These are phyloP conservation scores for Babesia caballi DNA, from an alignment of 169 alveolate species.

Conservation along the genomic window DNA sequence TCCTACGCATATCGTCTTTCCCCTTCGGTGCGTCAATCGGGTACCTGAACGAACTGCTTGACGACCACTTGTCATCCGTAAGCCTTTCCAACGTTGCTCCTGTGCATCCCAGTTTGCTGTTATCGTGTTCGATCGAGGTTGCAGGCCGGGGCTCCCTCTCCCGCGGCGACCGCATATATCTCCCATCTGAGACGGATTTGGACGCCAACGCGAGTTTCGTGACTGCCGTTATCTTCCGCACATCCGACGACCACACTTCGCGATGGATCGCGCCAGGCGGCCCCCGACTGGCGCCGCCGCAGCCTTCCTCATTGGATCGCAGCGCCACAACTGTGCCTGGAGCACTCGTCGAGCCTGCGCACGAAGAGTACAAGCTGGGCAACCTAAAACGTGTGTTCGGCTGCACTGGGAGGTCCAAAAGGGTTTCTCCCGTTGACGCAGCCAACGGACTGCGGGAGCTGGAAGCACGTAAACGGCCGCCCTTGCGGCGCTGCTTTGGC, in stretches of 20 bases:
- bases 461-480: constrained; percentile 2
- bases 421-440: constrained; percentile 1
- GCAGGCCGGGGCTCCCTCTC: constrained; percentile 14
- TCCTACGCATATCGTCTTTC: not conserved
- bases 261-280: not conserved
- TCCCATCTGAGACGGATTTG: constrained; percentile 7
- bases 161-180: constrained; percentile 1
- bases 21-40: not conserved
- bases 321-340: too few relatives aligned
- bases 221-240: not conserved
- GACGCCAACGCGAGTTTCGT: not conserved
- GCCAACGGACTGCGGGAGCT: constrained; percentile 6
- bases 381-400: constrained; percentile 30
- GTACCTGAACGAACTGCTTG: not conserved
- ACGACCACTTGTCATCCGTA: not conserved
- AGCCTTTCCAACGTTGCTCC: too few relatives aligned
- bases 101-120: not conserved
- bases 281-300: not conserved
- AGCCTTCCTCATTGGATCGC: too few relatives aligned
- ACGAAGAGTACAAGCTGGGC: constrained; percentile 38
- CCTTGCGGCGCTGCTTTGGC: constrained; percentile 34
- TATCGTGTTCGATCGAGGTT: constrained; percentile 11
- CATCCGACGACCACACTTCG: not conserved
- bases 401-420: constrained; percentile 1
- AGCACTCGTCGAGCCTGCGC: constrained; percentile 34